phyloP scores from a whole-genome alignment of 2,329 filamentous ascomycete species.

The Harringtonia lauricola region DNA sequence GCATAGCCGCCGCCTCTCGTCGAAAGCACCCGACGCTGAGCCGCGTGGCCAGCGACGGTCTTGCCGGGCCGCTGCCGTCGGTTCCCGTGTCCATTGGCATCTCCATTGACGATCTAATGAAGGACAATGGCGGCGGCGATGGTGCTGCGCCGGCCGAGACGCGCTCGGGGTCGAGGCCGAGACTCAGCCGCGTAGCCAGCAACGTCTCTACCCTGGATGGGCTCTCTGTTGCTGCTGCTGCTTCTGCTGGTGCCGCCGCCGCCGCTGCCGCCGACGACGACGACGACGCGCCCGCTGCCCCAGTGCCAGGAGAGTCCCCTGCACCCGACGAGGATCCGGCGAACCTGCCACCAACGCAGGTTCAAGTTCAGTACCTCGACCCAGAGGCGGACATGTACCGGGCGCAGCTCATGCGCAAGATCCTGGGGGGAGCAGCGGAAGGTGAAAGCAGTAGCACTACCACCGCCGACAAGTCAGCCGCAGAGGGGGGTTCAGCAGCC shows the following conservation, averaged over 20 bases:
- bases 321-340: not conserved
- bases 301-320: not conserved
- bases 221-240: not conserved
- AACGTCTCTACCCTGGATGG: too few relatives aligned
- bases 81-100: slow-evolving; percentile 6
- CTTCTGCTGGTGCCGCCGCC: slow-evolving; percentile 3
- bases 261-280: slow-evolving; percentile 12
- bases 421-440: slow-evolving; percentile 17
- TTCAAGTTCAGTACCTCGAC: slow-evolving; percentile 43
- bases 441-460: not conserved
- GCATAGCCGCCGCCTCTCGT: slow-evolving; percentile 8
- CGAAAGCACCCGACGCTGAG: slow-evolving; percentile 1
- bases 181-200: too few relatives aligned
- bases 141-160: too few relatives aligned
- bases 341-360: slow-evolving; percentile 26
- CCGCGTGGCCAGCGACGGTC: slow-evolving; percentile 8
- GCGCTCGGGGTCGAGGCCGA: not conserved
- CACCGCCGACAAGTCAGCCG: not conserved
- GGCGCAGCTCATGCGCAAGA: slow-evolving; percentile 32
- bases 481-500: too few relatives aligned
- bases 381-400: slow-evolving; percentile 34
- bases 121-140: slow-evolving; percentile 1
- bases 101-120: slow-evolving; percentile 10
- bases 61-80: slow-evolving; percentile 8
- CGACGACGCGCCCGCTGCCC: slow-evolving; percentile 6